Evolutionary conservation across 1,139 yeast species (phyloP), one percentile per base, ranked within the genome.

Genomic region (Casaregolazyma lundiana): DNA sequence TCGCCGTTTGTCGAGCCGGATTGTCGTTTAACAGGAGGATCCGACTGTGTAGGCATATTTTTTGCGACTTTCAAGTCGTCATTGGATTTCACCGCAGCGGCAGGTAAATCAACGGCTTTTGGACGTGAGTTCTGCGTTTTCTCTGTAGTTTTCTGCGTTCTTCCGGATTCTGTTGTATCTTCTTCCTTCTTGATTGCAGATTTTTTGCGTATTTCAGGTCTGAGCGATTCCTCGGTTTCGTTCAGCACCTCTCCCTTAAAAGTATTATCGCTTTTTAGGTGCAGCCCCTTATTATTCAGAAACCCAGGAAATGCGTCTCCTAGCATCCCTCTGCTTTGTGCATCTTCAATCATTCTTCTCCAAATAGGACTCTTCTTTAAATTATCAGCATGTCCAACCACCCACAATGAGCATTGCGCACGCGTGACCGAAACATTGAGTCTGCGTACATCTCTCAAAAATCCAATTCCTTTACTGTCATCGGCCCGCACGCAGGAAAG

Each of bases 401-500:
- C 81, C 97, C 97, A 92, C 53, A 94, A 69, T 0, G 97, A 85
- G 1, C 95, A 76, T 56, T 84, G 79, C 0, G 98, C 97, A 71
- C 99, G 84, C 1, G 97, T 90, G 41, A 90, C 70, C 0, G 96
- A 97, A 50, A 90, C 97, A 65, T 90, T 90, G 96, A 90, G 86
- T 70, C 97, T 85, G 54, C 97, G 76, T 36, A 83, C 74, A 66
- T 90, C 97, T 52, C 85, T 82, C 64, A 90, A 76, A 66, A 90
- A 90, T 21, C 97, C 97, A 53, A 90, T 92, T 47, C 86, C 78
- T 11, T 57, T 53, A 7, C 63, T 65, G 13, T 76, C 78, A 60
- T 79, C 80, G 2, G 96, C 95, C 60, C 98, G 77, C 6, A 94
- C 98, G 77, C 97, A 90, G 0, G 97, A 89, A 73, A 92, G 81